Percentiles rank a stretch among this genome's conserved stretches.
Evolutionary conservation across 2,329 filamentous ascomycete genomes (phyloP).

Genomic region (Cercospora berteroae): DNA sequence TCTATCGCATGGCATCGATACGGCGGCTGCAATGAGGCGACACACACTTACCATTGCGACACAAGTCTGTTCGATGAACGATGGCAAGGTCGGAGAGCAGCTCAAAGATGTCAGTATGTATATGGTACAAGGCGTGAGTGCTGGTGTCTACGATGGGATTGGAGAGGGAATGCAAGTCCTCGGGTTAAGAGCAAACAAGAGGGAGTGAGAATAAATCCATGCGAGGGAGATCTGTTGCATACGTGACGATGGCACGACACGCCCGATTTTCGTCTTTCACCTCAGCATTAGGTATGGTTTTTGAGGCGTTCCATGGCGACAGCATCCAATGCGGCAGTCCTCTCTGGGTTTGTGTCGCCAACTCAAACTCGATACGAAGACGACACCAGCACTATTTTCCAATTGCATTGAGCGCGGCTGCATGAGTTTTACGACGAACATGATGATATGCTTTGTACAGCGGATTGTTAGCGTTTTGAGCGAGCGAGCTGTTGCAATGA

Average conservation of each 20-base stretch:
- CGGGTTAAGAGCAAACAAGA: conserved; percentile 32
- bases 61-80: conserved; percentile 59
- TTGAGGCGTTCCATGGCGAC: not conserved
- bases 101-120: conserved; percentile 58
- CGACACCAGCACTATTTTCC: not conserved
- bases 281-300: not conserved
- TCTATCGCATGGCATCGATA: conserved; percentile 52
- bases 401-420: not conserved
- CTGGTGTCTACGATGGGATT: conserved; percentile 65
- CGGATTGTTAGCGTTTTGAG: conserved; percentile 7
- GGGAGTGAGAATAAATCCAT: not conserved
- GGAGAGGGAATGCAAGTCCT: conserved; percentile 54
- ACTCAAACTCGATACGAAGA: not conserved
- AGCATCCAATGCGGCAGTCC: not conserved
- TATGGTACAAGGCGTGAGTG: conserved; percentile 62
- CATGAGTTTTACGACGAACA: not conserved
- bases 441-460: not conserved
- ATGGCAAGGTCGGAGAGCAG: conserved; percentile 62
- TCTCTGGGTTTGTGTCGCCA: not conserved
- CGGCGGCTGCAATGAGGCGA: conserved; percentile 55
- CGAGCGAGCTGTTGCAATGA: conserved; percentile 7
- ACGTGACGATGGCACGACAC: not conserved
- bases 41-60: conserved; percentile 53
- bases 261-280: not conserved
- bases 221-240: not conserved